Percentiles rank a stretch among this genome's conserved stretches.
These are phyloP conservation scores for Eremochloa ophiuroides DNA, from an alignment of 176 grass and related monocot species.

Conservation along the genomic window DNA sequence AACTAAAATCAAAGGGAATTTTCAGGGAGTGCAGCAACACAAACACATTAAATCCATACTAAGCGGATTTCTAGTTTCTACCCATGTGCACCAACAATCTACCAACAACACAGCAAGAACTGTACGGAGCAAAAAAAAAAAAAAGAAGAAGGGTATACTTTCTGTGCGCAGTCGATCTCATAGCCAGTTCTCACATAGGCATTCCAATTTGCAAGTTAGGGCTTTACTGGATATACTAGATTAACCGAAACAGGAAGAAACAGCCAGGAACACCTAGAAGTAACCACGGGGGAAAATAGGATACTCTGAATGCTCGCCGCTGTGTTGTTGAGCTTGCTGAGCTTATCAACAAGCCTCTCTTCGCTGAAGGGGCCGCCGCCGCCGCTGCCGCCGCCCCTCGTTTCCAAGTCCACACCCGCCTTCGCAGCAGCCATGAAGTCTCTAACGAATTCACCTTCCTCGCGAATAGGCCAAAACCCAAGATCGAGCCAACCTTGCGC, in stretches of 20 bases:
- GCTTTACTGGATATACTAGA: background rate
- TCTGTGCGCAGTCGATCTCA: background rate
- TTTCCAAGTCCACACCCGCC: constrained; percentile 26
- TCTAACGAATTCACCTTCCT: background rate
- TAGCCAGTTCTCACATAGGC: background rate
- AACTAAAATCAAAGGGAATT: background rate
- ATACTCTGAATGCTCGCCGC: constrained; percentile 95
- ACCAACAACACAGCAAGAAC: background rate
- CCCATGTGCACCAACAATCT: background rate
- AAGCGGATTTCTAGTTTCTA: background rate
- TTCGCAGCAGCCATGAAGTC: constrained; percentile 30
- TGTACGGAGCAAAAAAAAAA: background rate
- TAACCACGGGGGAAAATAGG: constrained; percentile 33
- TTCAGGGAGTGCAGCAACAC: background rate
- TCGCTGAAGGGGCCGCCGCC: constrained; percentile 58
- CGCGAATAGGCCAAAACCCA: background rate
- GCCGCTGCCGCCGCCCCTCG: constrained; percentile 8
- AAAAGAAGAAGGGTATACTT: background rate
- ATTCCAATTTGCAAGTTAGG: constrained; percentile 1
- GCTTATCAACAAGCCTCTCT: constrained; percentile 72
- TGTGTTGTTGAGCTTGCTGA: constrained; percentile 79
- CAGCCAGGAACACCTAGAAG: background rate
- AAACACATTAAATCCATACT: background rate
- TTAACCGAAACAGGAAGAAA: background rate
- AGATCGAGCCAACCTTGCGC: background rate